Evolutionary conservation across 371 early-diverging fungal genomes (phyloP).

Genomic region (Lichtheimia corymbifera): DNA sequence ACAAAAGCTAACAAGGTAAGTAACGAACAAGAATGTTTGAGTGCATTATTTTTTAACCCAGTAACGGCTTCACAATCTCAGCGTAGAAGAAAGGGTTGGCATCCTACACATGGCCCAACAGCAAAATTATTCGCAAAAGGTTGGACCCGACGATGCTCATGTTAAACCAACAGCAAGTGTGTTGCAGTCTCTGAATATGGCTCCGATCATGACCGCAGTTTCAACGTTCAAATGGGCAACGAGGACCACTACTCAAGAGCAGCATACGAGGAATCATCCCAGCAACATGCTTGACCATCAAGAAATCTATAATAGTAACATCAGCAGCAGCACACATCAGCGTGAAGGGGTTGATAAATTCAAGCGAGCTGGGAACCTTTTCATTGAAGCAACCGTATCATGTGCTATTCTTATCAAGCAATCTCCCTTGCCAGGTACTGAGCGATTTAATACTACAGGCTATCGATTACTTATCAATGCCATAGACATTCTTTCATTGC

Average conservation of each 20-base stretch:
- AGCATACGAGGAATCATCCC: conserved; percentile 11
- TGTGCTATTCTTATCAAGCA: conserved; percentile 61
- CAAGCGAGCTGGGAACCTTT: conserved; percentile 34
- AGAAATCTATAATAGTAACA: background rate
- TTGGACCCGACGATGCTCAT: too few species aligned
- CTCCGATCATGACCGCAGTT: too few species aligned
- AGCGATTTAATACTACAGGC: background rate
- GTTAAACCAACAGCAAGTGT: too few species aligned
- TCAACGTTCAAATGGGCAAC: background rate
- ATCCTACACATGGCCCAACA: conserved; percentile 23
- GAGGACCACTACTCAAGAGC: too few species aligned
- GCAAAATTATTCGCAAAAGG: too few species aligned
- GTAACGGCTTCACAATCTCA: background rate
- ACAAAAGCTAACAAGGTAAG: conserved; percentile 29
- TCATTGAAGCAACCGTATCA: conserved; percentile 50
- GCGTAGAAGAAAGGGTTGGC: conserved; percentile 42
- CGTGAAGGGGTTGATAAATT: conserved; percentile 26
- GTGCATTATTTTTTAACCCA: background rate
- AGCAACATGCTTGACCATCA: too few species aligned
- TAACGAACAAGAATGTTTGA: background rate
- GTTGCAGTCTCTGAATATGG: background rate
- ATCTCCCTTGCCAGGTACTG: conserved; percentile 59
- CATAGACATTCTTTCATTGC: conserved; percentile 23
- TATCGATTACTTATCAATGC: background rate
- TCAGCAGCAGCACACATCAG: background rate